Percentiles rank a stretch among this genome's conserved stretches.
Evolutionary conservation across 305 asterid species (phyloP).

Genomic region (Caryopteris hybrid): DNA sequence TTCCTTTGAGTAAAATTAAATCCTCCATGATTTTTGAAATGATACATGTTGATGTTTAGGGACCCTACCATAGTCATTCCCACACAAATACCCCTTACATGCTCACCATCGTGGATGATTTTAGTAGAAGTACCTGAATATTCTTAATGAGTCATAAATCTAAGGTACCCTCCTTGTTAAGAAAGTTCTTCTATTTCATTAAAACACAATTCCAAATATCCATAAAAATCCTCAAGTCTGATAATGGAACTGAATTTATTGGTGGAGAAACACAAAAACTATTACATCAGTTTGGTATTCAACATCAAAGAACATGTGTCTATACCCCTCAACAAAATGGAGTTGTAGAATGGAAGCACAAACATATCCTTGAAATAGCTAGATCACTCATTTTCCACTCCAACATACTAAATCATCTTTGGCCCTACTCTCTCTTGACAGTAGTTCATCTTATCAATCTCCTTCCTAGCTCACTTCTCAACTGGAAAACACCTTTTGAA

Average conservation of each 20-base stretch:
- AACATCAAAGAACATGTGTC: background rate
- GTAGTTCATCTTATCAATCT: background rate
- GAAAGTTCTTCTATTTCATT: no score
- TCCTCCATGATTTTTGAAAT: no score
- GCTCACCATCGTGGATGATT: background rate
- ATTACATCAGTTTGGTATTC: background rate
- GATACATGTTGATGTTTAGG: background rate
- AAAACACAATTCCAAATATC: no score
- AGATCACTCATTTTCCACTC: background rate
- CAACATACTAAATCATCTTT: background rate
- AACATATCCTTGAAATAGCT: background rate
- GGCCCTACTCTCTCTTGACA: background rate
- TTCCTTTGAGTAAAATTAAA: no score
- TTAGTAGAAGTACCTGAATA: background rate
- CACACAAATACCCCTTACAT: background rate
- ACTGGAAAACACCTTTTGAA: background rate
- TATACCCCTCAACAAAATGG: background rate
- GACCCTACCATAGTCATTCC: background rate
- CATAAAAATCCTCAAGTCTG: background rate
- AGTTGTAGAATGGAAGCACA: background rate
- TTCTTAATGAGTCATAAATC: background rate
- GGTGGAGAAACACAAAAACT: background rate
- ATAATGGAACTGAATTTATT: background rate
- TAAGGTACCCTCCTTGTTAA: rapidly evolving
- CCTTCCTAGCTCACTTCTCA: background rate